These are phyloP conservation scores for Yamadazyma philogaea DNA, from an alignment of 805 yeast genomes.

Conservation along the genomic window DNA sequence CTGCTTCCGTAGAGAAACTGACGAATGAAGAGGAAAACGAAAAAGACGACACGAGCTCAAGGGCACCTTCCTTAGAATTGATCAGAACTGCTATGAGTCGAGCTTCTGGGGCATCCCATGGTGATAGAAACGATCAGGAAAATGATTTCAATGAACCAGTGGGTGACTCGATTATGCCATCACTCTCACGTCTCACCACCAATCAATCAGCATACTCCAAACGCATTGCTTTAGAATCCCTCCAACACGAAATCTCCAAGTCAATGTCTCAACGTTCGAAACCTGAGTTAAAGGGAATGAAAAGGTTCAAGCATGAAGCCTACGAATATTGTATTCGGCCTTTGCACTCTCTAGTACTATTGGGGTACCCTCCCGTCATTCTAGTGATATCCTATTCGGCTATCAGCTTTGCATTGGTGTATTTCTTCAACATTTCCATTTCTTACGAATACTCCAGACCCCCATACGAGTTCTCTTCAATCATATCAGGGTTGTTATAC, in stretches of 20 bases:
- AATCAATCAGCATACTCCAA: slow-evolving; percentile 31
- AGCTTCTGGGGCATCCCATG: slow-evolving; percentile 23
- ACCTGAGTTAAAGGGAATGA: background rate
- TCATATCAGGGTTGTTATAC: slow-evolving; percentile 71
- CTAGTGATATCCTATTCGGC: slow-evolving; percentile 65
- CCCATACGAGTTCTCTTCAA: slow-evolving; percentile 68
- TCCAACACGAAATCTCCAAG: slow-evolving; percentile 14
- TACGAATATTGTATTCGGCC: slow-evolving; percentile 59
- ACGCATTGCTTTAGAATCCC: slow-evolving; percentile 20
- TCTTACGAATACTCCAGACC: slow-evolving; percentile 55
- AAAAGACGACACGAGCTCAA: slow-evolving; percentile 11
- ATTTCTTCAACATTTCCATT: slow-evolving; percentile 72
- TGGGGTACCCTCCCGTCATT: slow-evolving; percentile 71
- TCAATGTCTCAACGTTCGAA: slow-evolving; percentile 3
- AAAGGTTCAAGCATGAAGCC: slow-evolving; percentile 22
- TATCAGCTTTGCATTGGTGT: slow-evolving; percentile 66
- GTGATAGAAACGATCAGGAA: background rate
- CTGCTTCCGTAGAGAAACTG: slow-evolving; percentile 2
- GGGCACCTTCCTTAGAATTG: slow-evolving; percentile 3
- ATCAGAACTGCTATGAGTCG: slow-evolving; percentile 17
- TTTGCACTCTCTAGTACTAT: slow-evolving; percentile 54
- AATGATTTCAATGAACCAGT: slow-evolving; percentile 14
- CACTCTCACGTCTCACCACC: slow-evolving; percentile 35
- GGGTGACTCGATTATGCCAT: slow-evolving; percentile 40
- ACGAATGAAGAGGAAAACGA: slow-evolving; percentile 7